Evolutionary conservation across 2,329 filamentous ascomycete species (phyloP).

Genomic region (Pochonia chlamydosporia): DNA sequence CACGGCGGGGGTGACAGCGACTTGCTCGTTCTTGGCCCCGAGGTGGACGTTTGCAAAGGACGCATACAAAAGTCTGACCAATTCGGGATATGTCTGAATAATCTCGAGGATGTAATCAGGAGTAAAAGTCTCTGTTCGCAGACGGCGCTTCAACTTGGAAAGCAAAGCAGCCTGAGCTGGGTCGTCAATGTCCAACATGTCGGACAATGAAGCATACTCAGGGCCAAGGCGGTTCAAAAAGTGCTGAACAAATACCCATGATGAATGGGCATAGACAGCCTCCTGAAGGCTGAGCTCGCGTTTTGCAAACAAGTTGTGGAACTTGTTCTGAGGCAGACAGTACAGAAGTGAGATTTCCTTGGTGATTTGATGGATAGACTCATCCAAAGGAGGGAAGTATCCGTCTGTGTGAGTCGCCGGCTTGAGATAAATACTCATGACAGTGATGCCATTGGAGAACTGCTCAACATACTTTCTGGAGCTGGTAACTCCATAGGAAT

Average conservation of each 20-base stretch:
- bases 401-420: slow-evolving; percentile 56
- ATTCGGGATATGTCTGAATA: slow-evolving; percentile 80
- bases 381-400: slow-evolving; percentile 73
- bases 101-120: slow-evolving; percentile 98
- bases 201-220: slow-evolving; percentile 82
- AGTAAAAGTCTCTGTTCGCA: slow-evolving; percentile 95
- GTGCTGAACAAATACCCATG: slow-evolving; percentile 96
- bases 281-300: slow-evolving; percentile 90
- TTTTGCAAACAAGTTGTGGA: slow-evolving; percentile 81
- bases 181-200: slow-evolving; percentile 74
- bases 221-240: slow-evolving; percentile 93
- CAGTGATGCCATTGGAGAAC: slow-evolving; percentile 96
- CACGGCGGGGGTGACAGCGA: slow-evolving; percentile 50
- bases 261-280: slow-evolving; percentile 93
- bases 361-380: slow-evolving; percentile 97
- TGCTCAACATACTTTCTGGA: slow-evolving; percentile 97
- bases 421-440: slow-evolving; percentile 92
- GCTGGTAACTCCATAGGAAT: slow-evolving; percentile 96
- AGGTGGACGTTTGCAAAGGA: slow-evolving; percentile 87
- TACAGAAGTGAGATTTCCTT: slow-evolving; percentile 97
- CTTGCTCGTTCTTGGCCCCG: slow-evolving; percentile 43
- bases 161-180: slow-evolving; percentile 81
- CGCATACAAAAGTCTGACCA: slow-evolving; percentile 84
- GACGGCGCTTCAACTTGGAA: slow-evolving; percentile 88
- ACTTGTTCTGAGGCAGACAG: slow-evolving; percentile 96